These are phyloP conservation scores for Fremontodendron californicum DNA, from an alignment of 345 rosid species.

Conservation along the genomic window DNA sequence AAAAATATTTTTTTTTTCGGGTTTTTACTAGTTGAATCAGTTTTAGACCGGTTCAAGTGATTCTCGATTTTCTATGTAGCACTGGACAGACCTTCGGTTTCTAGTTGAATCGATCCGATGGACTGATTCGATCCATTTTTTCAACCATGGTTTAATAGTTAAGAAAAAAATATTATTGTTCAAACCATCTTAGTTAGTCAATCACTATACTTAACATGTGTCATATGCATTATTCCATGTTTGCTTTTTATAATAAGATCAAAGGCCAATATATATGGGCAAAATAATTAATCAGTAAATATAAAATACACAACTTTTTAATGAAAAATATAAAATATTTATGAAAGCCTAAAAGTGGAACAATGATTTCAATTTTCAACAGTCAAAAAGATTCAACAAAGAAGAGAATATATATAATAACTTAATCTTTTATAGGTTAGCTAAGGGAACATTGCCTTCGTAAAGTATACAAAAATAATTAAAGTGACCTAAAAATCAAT, in stretches of 20 bases:
- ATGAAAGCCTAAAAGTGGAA: slow-evolving; percentile 11
- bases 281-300: too few species aligned
- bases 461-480: too few species aligned
- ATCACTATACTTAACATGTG: background rate
- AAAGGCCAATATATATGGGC: too few species aligned
- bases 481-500: slow-evolving; percentile 15
- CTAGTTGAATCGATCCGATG: too few species aligned
- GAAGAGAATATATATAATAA: slow-evolving; percentile 14
- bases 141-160: background rate
- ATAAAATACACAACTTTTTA: background rate
- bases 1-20: too few species aligned
- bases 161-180: background rate
- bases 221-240: background rate
- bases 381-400: slow-evolving; percentile 25
- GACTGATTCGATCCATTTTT: too few species aligned
- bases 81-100: too few species aligned
- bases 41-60: too few species aligned
- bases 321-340: background rate
- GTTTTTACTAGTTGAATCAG: too few species aligned
- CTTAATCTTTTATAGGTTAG: background rate
- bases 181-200: background rate
- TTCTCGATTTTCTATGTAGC: too few species aligned
- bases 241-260: too few species aligned
- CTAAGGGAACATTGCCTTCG: background rate
- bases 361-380: slow-evolving; percentile 25